Base-by-base conservation (phyloP, 2,329 filamentous ascomycete species). In the Pseudomassariella vexata region DNA sequence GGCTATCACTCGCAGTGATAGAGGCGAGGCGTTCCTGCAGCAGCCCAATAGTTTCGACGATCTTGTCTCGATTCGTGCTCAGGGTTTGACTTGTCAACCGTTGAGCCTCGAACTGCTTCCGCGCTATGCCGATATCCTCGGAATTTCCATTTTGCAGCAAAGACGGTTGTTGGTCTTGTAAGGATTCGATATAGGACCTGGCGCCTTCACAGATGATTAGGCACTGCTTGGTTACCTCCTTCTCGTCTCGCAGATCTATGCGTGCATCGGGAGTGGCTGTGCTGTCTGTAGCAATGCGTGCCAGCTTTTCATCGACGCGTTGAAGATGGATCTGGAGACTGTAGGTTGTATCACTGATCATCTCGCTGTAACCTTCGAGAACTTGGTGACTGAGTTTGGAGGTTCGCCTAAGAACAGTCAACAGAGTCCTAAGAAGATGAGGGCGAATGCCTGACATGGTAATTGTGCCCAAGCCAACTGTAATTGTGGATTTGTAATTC, bases 401-500 rank as follows among this genome's bases (percentile, higher is more conserved):
- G 14, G 43, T 44, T 36, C 52, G 49, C 45, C 56, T 60, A 26
- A 35, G 36, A 30, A 43, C 28, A 39, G 35, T 30, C 21, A 16
- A 30, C 29, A 29, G 36, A 32, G 22, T 27, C 11, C 37, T 36
- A 34, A 24, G 36, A 34, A 20, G 22, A 21, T 6, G 19, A 50
- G 12, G 24, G 24, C 24, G 12, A 14, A 26, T 8, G 12, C 8
- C 50, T 47, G 17, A 61, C 57, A 60, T 51, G 26, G 46, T 61
- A 32, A 62, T 53, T 28, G 43, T 53, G 26, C 56, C 57, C 25
- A 62, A 29, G 21, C 51, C 51, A 15, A 62, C 47, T 6, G 50
- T 48, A 24, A 63, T 62, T 2, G 58, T 63, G 32, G 53, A 49
- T 40, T 63, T 63, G 32, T 63, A 64, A 12, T 49, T 50, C 24